These are phyloP conservation scores for Alternaria metachromatica DNA, from an alignment of 2,329 filamentous ascomycete genomes.

Conservation along the genomic window DNA sequence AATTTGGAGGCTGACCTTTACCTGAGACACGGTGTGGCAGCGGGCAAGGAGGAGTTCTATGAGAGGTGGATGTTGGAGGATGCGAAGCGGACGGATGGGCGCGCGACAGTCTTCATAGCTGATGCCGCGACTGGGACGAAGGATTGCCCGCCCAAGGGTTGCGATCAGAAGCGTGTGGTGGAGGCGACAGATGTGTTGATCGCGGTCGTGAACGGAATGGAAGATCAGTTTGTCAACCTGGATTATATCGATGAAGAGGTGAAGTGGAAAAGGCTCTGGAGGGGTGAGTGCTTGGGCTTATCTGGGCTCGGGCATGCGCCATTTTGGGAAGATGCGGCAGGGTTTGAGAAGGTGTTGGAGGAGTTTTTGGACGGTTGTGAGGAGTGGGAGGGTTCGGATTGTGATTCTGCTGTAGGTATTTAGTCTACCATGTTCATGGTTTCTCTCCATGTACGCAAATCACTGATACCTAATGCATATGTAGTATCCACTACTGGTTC, in stretches of 20 bases:
- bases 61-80: conserved; percentile 37
- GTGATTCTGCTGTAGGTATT: background rate
- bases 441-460: background rate
- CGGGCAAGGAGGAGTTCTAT: conserved; percentile 13
- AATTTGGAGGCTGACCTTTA: conserved; percentile 25
- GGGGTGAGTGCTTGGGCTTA: conserved; percentile 32
- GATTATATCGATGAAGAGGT: conserved; percentile 38
- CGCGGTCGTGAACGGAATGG: conserved; percentile 40
- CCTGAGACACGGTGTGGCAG: conserved; percentile 19
- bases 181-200: conserved; percentile 24
- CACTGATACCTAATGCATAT: background rate
- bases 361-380: conserved; percentile 26
- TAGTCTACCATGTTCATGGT: background rate
- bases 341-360: conserved; percentile 22
- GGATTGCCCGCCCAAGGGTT: background rate
- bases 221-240: conserved; percentile 41
- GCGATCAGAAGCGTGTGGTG: conserved; percentile 33
- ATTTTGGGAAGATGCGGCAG: conserved; percentile 37
- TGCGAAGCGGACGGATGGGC: conserved; percentile 36
- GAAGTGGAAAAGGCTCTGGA: conserved; percentile 36
- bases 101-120: conserved; percentile 35
- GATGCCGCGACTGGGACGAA: conserved; percentile 21
- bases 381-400: background rate
- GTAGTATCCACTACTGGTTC: background rate
- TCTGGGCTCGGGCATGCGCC: conserved; percentile 38